A percentile compares a stretch with the other conserved stretches of the same genome.
Evolutionary conservation across 75 land plant genomes (phyloP).

Genomic region (Azolla pinnata): DNA sequence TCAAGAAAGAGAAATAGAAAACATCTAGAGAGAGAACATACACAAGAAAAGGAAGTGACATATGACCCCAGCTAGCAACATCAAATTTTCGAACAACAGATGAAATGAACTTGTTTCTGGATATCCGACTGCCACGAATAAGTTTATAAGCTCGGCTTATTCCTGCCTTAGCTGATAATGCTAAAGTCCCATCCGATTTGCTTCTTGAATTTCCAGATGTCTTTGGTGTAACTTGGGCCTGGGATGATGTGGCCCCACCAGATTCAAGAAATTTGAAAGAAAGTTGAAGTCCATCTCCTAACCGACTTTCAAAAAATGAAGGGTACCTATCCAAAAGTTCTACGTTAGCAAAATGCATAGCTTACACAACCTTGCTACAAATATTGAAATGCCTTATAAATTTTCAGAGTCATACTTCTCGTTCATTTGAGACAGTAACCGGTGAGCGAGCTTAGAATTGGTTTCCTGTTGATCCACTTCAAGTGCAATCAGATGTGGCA

Average conservation of each 20-base stretch:
- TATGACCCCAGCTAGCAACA: constrained; percentile 36
- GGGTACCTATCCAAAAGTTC: constrained; percentile 66
- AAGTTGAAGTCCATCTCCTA: constrained; percentile 93
- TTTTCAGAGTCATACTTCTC: constrained; percentile 58
- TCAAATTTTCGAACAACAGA: constrained; percentile 92
- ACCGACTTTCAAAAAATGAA: constrained; percentile 87
- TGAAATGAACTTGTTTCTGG: constrained; percentile 86
- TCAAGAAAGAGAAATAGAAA: not conserved
- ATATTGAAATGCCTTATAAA: not conserved
- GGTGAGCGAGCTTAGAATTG: constrained; percentile 92
- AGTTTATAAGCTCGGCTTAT: constrained; percentile 86
- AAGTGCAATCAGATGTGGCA: constrained; percentile 90
- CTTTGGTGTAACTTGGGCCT: constrained; percentile 21
- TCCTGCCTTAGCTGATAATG: constrained; percentile 62
- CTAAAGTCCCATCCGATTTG: constrained; percentile 31
- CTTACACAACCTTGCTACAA: not conserved
- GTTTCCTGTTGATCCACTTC: constrained; percentile 85
- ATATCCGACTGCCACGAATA: constrained; percentile 67
- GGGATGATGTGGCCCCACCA: constrained; percentile 31
- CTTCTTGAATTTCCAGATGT: constrained; percentile 23
- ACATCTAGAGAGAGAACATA: constrained; percentile 14
- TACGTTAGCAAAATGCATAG: not conserved
- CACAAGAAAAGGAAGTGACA: constrained; percentile 67
- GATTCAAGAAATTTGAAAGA: constrained; percentile 72
- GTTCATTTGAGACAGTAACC: constrained; percentile 80